A percentile compares a stretch with the other conserved stretches of the same genome.
phyloP scores from a whole-genome alignment of 768 basidiomycete species.

The Pulveroboletus sp. region DNA sequence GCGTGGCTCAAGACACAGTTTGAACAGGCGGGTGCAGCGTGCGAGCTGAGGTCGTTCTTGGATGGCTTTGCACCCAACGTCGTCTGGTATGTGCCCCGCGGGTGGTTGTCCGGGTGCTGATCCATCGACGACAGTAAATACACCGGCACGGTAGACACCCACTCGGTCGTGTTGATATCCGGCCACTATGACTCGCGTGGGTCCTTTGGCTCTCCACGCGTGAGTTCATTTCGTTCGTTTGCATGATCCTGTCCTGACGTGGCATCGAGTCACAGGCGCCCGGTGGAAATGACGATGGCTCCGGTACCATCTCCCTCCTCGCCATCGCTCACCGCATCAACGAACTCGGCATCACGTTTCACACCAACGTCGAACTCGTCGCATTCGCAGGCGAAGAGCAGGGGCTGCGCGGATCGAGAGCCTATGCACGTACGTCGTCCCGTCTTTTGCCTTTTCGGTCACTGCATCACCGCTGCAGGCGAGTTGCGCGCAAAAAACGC shows the following conservation, averaged over 20 bases:
- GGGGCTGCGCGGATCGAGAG: constrained; percentile 73
- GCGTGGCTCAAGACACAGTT: constrained; percentile 58
- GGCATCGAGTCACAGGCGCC: constrained; percentile 26
- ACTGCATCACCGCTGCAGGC: constrained; percentile 34
- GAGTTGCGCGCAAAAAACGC: constrained; percentile 55
- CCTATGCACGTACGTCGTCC: constrained; percentile 70
- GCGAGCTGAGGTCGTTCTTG: constrained; percentile 65
- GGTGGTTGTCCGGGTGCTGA: background rate
- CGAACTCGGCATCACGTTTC: constrained; percentile 64
- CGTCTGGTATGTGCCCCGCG: constrained; percentile 58
- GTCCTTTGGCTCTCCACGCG: constrained; percentile 73
- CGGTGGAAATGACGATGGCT: constrained; percentile 64
- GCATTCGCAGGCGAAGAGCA: constrained; percentile 94
- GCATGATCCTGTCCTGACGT: background rate
- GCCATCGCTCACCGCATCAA: constrained; percentile 76
- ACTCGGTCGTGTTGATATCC: constrained; percentile 70
- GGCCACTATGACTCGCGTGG: constrained; percentile 93
- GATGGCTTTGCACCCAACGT: constrained; percentile 83
- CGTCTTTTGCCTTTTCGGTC: background rate
- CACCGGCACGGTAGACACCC: constrained; percentile 36
- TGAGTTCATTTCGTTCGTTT: constrained; percentile 6
- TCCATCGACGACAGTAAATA: constrained; percentile 49
- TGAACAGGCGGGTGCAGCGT: constrained; percentile 73
- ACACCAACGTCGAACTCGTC: constrained; percentile 73
- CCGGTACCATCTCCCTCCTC: constrained; percentile 68